Base-by-base conservation (phyloP, 78 protist genomes). In the Dictyostelium capitatum region DNA sequence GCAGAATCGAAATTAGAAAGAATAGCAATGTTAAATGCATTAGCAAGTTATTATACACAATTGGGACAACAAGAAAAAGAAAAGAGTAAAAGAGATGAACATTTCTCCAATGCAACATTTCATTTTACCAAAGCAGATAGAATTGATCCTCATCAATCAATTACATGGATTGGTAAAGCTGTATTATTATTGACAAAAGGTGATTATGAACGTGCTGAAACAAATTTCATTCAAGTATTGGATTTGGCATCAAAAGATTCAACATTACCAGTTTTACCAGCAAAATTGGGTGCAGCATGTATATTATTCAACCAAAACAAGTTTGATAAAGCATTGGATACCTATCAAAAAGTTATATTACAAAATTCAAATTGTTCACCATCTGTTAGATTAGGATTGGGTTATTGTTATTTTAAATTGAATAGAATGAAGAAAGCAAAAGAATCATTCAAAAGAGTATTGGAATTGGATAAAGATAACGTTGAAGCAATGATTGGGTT, bases 401-500 rank as follows among this genome's bases (percentile, higher is more conserved):
- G 97, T 25, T 70, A 79, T 62, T 92, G 97, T 59, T 89, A 89
- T 50, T 65, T 54, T 59, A 54, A 81, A 64, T 65, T 89, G 77
- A 79, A 84, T 48, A 64, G 80, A 17, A 48, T 48, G 8, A 80
- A 91, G 23, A 67, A 54, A 30, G 96, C 97, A 7, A 78, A 59
- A 10, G 69, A 72, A 10, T 37, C 94, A 32, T 92, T 84, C 19
- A 17, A 79, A 73, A 81, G 96, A 7, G 90, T 83, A 10, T 83
- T 96, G 28, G 65, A 85, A 50, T n/a, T 92, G 46, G 96, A 93
- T 32, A 91, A 80, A 46, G 72, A 78, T 17, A 87, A 96, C 56
- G 93, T 84, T 14, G 92, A 89, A 0, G 97, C 97, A 0, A 8
- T 87, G 72, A 77, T 70, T 5, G 96, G 89, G 15, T 65, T 89